Base-by-base conservation (phyloP, 225 moss, liverwort and hornwort species). In the Rhytidiadelphus loreus region DNA sequence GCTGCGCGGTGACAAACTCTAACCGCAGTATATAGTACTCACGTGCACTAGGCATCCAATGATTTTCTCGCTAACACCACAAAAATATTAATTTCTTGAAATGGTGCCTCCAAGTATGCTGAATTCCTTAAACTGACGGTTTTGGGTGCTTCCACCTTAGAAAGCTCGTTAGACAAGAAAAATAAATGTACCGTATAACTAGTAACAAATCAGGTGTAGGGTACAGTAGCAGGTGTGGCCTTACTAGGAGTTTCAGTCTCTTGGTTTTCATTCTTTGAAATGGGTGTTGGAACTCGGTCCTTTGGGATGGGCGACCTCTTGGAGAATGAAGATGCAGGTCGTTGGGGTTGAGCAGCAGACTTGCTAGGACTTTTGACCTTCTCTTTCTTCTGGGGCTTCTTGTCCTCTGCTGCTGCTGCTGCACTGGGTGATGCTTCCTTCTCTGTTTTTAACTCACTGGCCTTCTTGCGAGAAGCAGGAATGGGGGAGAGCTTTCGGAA, bases 401-500 rank as follows among this genome's bases (percentile, higher is more conserved):
- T 81, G 41, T 89, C 84, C 25, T 56, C 89, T 81, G 79, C 37
- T 8, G 83, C 79, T 4, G 83, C 82, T 65, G 85, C 80, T 76
- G 80, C 55, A 60, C 81, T 43, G 9, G 86, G 73, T 41, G 76
- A 59, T 50, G 69, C 83, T 55, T 85, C 87, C 56, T 82, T 70
- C 62, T 75, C 72, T 55, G 87, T 82, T 76, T 80, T 77, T 76
- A 86, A 63, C 24, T 86, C 86, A 29, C 33, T 53, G 37, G 83
- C 81, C 88, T 86, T 93, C 74, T 92, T 92, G 83, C 92, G 91
- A 65, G 80, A 75, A 53, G 89, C 89, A 68, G 92, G 92, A 43
- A 96, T 95, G 8, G 95, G 96, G 44, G 96, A 95, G 60, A 87
- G 88, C 86, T 93, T 95, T 57, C 87, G 92, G 61, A 94, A 96